Conservation (phyloP, 768 basidiomycete species). For the Phanerochaete carnosa region DNA sequence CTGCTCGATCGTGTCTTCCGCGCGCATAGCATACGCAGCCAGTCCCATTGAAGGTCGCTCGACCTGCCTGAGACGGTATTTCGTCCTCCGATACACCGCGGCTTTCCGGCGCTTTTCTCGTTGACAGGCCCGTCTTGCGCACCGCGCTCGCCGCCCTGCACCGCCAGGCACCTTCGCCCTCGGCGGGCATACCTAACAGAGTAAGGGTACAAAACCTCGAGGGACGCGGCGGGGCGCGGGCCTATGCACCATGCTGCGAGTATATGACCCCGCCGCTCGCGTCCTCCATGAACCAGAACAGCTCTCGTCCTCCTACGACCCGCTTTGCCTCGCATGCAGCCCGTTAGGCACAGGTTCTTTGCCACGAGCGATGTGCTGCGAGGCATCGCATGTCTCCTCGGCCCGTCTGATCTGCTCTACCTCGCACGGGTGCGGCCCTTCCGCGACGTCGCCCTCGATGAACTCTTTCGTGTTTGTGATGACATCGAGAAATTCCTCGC, state of each 20-base stretch:
- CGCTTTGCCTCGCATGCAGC: neutral
- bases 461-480: neutral
- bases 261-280: neutral
- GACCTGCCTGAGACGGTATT: neutral
- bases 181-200: too few species aligned
- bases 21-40: neutral
- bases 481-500: neutral
- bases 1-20: neutral
- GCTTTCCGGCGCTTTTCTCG: neutral
- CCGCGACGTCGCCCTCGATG: neutral
- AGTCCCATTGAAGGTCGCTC: neutral
- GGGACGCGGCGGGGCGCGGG: too few species aligned
- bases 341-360: neutral
- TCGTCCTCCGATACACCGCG: too few species aligned
- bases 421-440: neutral
- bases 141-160: too few species aligned
- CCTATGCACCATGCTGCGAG: neutral
- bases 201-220: too few species aligned
- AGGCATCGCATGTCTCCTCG: neutral
- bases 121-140: too few species aligned
- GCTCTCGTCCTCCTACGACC: neutral
- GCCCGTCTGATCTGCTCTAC: neutral
- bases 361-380: neutral
- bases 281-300: neutral
- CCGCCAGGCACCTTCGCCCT: too few species aligned